Conservation (phyloP, 1,284 basidiomycete genomes). For the Irpex sp. region DNA sequence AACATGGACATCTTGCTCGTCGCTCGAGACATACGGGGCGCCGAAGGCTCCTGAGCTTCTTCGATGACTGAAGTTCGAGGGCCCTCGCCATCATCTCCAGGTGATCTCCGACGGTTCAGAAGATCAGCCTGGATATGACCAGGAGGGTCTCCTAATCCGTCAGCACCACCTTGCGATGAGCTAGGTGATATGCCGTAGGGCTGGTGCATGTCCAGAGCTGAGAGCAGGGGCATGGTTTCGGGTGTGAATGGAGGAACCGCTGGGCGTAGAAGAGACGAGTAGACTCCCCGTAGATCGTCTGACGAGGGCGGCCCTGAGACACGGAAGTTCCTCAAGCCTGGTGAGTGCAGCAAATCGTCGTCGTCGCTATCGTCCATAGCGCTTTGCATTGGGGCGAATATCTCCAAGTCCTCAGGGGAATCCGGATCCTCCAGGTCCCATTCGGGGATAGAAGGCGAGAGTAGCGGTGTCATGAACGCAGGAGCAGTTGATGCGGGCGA, state of each 20-base stretch:
- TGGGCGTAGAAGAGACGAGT: neutral
- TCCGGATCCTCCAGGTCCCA: neutral
- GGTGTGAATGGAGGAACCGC: neutral
- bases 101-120: neutral
- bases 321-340: neutral
- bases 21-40: neutral
- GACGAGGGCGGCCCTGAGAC: neutral
- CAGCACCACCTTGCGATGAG: neutral
- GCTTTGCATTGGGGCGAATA: neutral
- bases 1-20: neutral
- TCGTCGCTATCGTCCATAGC: neutral
- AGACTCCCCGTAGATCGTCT: neutral
- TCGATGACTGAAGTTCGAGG: neutral
- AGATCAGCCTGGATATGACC: neutral
- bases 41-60: neutral
- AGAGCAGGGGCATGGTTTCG: neutral
- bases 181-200: neutral
- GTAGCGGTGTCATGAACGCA: neutral
- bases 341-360: neutral
- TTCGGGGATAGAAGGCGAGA: neutral
- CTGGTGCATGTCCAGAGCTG: neutral
- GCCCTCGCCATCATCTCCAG: neutral
- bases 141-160: slow-evolving; percentile 1
- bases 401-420: neutral
- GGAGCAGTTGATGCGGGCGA: neutral